A percentile compares a stretch with the other conserved stretches of the same genome.
Conservation (phyloP, 2,329 filamentous ascomycete genomes). For the Penicillium verrucosum region DNA sequence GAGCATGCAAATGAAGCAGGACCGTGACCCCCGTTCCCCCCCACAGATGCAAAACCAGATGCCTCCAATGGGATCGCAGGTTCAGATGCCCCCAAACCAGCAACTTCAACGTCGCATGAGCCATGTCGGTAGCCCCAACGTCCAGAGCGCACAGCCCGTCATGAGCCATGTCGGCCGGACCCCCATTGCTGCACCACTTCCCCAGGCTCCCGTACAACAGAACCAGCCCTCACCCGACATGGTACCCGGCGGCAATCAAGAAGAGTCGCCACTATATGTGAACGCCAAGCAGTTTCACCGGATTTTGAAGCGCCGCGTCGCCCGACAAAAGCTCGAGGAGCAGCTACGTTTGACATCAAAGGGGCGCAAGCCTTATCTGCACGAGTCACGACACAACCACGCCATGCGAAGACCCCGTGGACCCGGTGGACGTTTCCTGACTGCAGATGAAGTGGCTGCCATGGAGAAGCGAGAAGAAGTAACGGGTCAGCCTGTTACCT, state of each 20-base stretch:
- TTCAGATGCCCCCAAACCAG: conserved; percentile 53
- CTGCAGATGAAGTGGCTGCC: conserved; percentile 88
- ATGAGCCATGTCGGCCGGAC: conserved; percentile 65
- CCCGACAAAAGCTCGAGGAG: conserved; percentile 89
- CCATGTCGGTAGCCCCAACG: conserved; percentile 69
- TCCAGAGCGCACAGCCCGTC: conserved; percentile 70
- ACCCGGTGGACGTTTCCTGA: conserved; percentile 91
- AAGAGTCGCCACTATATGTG: conserved; percentile 94
- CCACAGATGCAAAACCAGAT: conserved; percentile 64
- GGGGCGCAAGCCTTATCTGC: conserved; percentile 91
- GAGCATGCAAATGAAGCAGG: conserved; percentile 66
- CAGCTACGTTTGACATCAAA: conserved; percentile 88
- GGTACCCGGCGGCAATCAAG: conserved; percentile 60
- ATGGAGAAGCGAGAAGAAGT: conserved; percentile 66
- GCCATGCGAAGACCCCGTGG: conserved; percentile 94
- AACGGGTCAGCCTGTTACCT: conserved; percentile 17
- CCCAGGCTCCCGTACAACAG: conserved; percentile 60
- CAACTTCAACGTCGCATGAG: conserved; percentile 69
- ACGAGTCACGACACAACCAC: conserved; percentile 96
- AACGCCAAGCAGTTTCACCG: conserved; percentile 99
- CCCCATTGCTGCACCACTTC: conserved; percentile 49
- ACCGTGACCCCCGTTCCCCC: conserved; percentile 74
- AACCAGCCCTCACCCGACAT: conserved; percentile 79
- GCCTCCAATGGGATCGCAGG: conserved; percentile 46
- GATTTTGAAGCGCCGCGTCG: conserved; percentile 89